Conservation (phyloP, 345 rosid species). For the Mercurialis annua region DNA sequence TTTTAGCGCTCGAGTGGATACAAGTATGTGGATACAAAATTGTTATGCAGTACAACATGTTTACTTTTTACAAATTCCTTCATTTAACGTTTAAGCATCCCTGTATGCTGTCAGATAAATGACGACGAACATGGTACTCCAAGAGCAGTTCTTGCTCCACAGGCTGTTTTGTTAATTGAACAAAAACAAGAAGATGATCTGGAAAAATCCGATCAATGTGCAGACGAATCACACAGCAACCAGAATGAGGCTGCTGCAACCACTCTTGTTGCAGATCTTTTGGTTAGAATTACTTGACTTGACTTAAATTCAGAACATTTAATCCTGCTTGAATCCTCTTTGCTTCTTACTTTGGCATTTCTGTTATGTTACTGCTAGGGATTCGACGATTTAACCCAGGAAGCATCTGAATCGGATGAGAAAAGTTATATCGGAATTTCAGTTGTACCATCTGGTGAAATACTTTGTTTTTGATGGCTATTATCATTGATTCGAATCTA, state of each 20-base stretch:
- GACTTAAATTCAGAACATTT: not conserved
- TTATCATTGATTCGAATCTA: not conserved
- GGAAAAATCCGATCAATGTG: not conserved
- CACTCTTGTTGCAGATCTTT: slow-evolving; percentile 21
- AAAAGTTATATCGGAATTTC: slow-evolving; percentile 24
- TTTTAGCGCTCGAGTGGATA: slow-evolving; percentile 18
- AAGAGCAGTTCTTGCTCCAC: slow-evolving; percentile 7
- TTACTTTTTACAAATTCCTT: too few relatives aligned
- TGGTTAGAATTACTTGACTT: slow-evolving; percentile 18
- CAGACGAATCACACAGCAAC: slow-evolving; percentile 3
- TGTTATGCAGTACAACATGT: too few relatives aligned
- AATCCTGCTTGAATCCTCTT: not conserved
- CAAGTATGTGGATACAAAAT: slow-evolving; percentile 9
- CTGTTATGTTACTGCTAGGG: slow-evolving; percentile 22
- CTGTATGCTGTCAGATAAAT: slow-evolving; percentile 1
- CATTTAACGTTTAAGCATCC: too few relatives aligned
- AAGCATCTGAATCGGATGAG: slow-evolving; percentile 18
- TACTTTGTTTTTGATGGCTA: not conserved
- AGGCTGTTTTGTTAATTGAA: slow-evolving; percentile 9
- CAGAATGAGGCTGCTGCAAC: slow-evolving; percentile 3
- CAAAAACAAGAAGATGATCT: slow-evolving; percentile 5
- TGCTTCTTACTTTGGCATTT: slow-evolving; percentile 1
- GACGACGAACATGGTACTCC: slow-evolving; percentile 9
- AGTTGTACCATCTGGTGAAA: slow-evolving; percentile 19
- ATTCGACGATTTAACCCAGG: slow-evolving; percentile 24